Base-by-base conservation (phyloP, 2,329 filamentous ascomycete genomes). In the Cordyceps cicadae region DNA sequence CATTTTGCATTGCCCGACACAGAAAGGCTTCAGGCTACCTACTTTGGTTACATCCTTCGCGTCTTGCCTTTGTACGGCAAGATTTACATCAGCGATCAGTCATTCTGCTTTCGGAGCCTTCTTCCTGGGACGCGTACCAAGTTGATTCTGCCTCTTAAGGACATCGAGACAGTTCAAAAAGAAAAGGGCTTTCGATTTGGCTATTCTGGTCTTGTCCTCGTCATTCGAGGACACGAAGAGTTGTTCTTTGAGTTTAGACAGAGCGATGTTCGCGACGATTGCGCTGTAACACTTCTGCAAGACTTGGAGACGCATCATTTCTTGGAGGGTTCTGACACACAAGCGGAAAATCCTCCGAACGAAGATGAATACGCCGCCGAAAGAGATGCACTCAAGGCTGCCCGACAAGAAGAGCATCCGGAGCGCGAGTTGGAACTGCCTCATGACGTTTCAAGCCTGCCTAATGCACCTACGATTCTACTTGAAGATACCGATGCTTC, bases 11-110 rank as follows among this genome's bases (percentile, higher is more conserved):
- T 97, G n/a, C 90, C 92, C 0, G 80, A 86, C 39, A 85, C 85
- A 0, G 94, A 99, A 70, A 88, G 85, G 70, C 82, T 99, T 1
- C 86, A 90, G 64, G 92, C 93, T 1, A 90, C 91, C 0, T 97
- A 94, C 74, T 97, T 92, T 73, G 91, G 90, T n/a, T 90, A 89
- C 70, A 80, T 97, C n/a, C 86, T 95, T 67, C 86, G 92, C 3
- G 90, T 96, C 0, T 75, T 97, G 34, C 94, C 94, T 3, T 80
- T 97, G 2, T 97, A 97, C 68, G 94, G 94, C 67, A 99, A 97
- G 74, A 89, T 97, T 39, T 99, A 99, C 74, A 87, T 97, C 66
- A 92, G 94, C 70, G 86, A 92, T 66, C 84, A 85, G 24, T 88
- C 87, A 62, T 90, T 97, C 65, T 99, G 94, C 76, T 99, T 96